A percentile compares a stretch with the other conserved stretches of the same genome.
Conservation (phyloP, 495 filamentous ascomycete genomes). For the Cercophora newfieldiana region DNA sequence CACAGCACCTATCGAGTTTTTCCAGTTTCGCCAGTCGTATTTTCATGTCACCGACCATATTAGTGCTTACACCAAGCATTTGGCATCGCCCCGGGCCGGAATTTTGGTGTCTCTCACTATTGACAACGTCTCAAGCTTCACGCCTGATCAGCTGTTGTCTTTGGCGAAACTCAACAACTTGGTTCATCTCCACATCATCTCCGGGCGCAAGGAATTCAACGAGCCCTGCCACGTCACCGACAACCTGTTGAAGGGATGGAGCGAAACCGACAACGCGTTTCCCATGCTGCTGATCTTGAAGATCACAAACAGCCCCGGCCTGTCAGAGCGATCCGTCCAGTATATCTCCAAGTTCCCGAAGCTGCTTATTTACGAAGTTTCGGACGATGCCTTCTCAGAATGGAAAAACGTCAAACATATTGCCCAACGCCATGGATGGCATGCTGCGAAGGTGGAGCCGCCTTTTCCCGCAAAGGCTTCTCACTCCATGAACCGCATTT, state of each 20-base stretch:
- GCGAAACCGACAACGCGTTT: slow-evolving; percentile 26
- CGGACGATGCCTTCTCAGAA: neutral
- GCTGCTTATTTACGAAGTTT: slow-evolving; percentile 13
- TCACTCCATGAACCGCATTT: no score
- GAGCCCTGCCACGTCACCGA: slow-evolving; percentile 27
- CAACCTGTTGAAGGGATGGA: slow-evolving; percentile 34
- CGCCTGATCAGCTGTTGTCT: slow-evolving; percentile 26
- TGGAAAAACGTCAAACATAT: neutral
- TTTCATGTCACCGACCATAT: neutral
- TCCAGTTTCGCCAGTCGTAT: neutral
- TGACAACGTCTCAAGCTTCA: slow-evolving; percentile 3
- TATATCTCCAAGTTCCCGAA: slow-evolving; percentile 29
- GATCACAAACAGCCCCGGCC: slow-evolving; percentile 21
- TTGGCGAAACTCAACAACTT: slow-evolving; percentile 34
- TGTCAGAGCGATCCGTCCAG: slow-evolving; percentile 25
- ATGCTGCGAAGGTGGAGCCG: no score
- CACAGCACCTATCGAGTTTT: neutral
- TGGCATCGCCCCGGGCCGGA: neutral
- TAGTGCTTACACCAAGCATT: neutral
- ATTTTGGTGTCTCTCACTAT: neutral
- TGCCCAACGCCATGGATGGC: neutral
- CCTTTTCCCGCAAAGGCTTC: no score
- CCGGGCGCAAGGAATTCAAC: neutral
- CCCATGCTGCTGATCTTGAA: slow-evolving; percentile 33
- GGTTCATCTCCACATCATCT: slow-evolving; percentile 31